Conservation (phyloP, 768 basidiomycete species). For the Psilocybe azurescens region DNA sequence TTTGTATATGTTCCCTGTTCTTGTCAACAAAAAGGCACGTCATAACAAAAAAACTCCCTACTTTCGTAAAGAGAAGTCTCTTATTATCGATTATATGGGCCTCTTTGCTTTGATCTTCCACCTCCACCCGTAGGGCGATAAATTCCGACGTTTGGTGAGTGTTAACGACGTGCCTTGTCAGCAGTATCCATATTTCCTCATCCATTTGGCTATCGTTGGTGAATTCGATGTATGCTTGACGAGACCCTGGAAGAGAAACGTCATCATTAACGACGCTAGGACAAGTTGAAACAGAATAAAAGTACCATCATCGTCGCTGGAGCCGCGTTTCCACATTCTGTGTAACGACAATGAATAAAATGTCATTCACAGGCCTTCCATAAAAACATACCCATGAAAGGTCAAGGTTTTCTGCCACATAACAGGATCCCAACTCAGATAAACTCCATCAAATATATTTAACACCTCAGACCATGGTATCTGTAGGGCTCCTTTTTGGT, state of each 20-base stretch:
- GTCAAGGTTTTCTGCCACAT: constrained; percentile 52
- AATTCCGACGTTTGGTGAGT: constrained; percentile 68
- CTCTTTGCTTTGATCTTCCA: constrained; percentile 46
- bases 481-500: constrained; percentile 47
- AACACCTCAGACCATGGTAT: constrained; percentile 84
- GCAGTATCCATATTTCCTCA: constrained; percentile 77
- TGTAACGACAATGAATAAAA: constrained; percentile 14
- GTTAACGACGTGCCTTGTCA: constrained; percentile 75
- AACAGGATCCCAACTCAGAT: constrained; percentile 86
- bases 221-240: constrained; percentile 41
- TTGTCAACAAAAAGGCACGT: not conserved
- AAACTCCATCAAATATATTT: constrained; percentile 76
- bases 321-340: constrained; percentile 53
- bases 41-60: constrained; percentile 20
- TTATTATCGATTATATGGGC: constrained; percentile 28
- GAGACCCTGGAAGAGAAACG: constrained; percentile 43
- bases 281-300: not conserved
- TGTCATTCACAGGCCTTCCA: no score
- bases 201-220: constrained; percentile 28
- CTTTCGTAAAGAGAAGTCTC: constrained; percentile 44
- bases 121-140: constrained; percentile 63
- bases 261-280: not conserved
- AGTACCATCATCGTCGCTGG: constrained; percentile 34
- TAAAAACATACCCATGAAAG: constrained; percentile 69
- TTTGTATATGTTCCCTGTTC: constrained; percentile 56